Percentiles rank a stretch among this genome's conserved stretches.
Conservation (phyloP, 1,139 yeast species). For the Waltiozyma sp. region DNA sequence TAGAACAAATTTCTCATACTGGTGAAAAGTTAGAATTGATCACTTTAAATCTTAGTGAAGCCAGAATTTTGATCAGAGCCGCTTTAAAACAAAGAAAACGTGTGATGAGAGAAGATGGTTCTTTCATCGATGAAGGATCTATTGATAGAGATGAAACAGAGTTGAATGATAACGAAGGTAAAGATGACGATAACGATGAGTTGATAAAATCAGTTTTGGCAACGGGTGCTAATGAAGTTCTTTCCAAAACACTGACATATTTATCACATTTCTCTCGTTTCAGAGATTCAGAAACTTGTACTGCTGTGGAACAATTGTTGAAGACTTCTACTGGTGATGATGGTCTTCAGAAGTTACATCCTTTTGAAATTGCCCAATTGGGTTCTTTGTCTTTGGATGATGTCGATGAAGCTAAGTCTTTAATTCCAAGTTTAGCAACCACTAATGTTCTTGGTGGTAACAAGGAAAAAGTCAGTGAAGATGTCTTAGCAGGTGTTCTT, state of each 20-base stretch:
- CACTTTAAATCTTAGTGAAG: conserved; percentile 81
- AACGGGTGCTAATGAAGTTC: conserved; percentile 52
- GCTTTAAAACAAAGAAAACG: conserved; percentile 72
- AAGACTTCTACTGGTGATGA: conserved; percentile 26
- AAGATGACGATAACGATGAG: conserved; percentile 42
- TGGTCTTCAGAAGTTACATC: conserved; percentile 48
- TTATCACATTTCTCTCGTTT: conserved; percentile 80
- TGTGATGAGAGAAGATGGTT: conserved; percentile 31
- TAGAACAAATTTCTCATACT: conserved; percentile 67
- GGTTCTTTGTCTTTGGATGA: conserved; percentile 94
- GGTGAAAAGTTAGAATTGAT: conserved; percentile 71
- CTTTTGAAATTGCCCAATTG: conserved; percentile 90
- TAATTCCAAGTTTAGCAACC: conserved; percentile 69
- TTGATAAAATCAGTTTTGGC: conserved; percentile 62
- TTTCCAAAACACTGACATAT: conserved; percentile 87
- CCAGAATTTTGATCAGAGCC: conserved; percentile 80
- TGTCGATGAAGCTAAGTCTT: conserved; percentile 92
- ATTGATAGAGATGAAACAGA: neutral
- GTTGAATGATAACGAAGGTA: conserved; percentile 21
- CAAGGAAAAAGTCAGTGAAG: conserved; percentile 62
- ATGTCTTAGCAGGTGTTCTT: conserved; percentile 75
- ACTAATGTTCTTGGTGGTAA: neutral
- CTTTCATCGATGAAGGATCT: conserved; percentile 20
- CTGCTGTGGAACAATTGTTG: conserved; percentile 82
- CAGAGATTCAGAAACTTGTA: conserved; percentile 84